phyloP scores from a whole-genome alignment of 257 asterid genomes.

The Thymus quinquecostatus region DNA sequence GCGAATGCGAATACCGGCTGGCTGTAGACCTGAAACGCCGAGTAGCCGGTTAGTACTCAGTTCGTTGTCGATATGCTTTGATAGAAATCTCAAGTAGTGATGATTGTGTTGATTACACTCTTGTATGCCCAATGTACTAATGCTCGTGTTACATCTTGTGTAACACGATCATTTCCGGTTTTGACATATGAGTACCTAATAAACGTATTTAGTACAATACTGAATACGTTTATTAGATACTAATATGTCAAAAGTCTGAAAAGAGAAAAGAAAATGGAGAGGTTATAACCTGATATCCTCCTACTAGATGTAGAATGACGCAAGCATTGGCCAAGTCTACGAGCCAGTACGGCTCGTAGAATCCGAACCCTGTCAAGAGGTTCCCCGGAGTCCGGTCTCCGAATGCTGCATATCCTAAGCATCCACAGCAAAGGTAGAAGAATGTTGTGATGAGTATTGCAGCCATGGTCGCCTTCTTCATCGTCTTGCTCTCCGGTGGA shows the following conservation, averaged over 20 bases:
- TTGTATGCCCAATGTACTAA: too few relatives aligned
- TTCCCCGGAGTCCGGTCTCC: constrained; percentile 72
- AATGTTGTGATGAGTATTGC: constrained; percentile 56
- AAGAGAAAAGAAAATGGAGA: background rate
- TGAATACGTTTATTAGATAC: too few relatives aligned
- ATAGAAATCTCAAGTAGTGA: too few relatives aligned
- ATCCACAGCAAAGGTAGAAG: constrained; percentile 70
- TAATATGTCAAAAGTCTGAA: too few relatives aligned
- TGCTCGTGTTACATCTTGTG: too few relatives aligned
- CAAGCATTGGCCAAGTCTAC: constrained; percentile 73
- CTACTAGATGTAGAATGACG: constrained; percentile 66
- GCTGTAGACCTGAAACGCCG: constrained; percentile 40
- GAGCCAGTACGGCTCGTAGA: constrained; percentile 75
- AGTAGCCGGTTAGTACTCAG: too few relatives aligned
- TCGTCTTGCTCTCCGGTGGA: constrained; percentile 65
- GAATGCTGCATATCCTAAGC: constrained; percentile 81
- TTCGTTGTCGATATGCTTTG: too few relatives aligned
- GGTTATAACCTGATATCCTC: constrained; percentile 67
- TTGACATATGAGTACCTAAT: too few relatives aligned
- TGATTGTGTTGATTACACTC: too few relatives aligned
- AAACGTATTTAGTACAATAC: too few relatives aligned
- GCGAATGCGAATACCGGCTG: constrained; percentile 70
- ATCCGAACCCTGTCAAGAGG: constrained; percentile 76
- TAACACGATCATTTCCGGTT: too few relatives aligned
- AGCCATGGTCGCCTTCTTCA: constrained; percentile 63